Evolutionary conservation across 495 filamentous ascomycete genomes (phyloP).

Genomic region (Glutinoglossum americanum): DNA sequence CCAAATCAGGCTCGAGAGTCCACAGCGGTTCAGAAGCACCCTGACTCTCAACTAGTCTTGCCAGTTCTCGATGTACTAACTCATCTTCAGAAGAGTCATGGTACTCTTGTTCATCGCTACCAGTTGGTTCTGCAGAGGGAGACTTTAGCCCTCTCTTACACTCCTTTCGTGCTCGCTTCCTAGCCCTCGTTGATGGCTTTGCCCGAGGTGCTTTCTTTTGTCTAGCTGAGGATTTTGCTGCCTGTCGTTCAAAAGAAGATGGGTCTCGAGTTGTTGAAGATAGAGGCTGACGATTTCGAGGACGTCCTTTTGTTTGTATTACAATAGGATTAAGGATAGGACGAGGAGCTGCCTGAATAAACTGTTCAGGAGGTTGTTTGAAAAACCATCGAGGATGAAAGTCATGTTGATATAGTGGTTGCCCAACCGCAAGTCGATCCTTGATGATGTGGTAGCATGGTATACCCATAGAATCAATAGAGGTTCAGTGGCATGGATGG

Average conservation of each 20-base stretch:
- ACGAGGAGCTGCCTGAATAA: not conserved
- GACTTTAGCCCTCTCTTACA: not conserved
- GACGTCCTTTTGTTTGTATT: not conserved
- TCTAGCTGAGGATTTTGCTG: not conserved
- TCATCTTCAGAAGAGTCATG: not conserved
- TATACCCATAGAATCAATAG: not conserved
- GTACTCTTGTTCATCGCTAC: not conserved
- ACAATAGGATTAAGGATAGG: not conserved
- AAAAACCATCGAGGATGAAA: not conserved
- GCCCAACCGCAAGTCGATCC: not conserved
- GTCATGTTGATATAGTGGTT: not conserved
- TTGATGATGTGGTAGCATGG: not conserved
- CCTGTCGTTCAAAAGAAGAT: not conserved
- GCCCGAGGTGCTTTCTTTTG: no score
- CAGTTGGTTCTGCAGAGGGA: not conserved
- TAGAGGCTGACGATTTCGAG: not conserved
- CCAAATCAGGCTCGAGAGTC: not conserved
- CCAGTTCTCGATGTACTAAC: not conserved
- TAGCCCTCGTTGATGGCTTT: not conserved
- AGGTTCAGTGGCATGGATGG: not conserved
- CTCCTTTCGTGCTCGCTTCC: not conserved
- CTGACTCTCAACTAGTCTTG: not conserved
- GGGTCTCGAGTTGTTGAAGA: not conserved
- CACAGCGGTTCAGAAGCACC: not conserved
- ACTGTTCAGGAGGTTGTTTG: not conserved